These are phyloP conservation scores for Akebia trifoliata DNA, from an alignment of 164 flowering plant species.

Conservation along the genomic window DNA sequence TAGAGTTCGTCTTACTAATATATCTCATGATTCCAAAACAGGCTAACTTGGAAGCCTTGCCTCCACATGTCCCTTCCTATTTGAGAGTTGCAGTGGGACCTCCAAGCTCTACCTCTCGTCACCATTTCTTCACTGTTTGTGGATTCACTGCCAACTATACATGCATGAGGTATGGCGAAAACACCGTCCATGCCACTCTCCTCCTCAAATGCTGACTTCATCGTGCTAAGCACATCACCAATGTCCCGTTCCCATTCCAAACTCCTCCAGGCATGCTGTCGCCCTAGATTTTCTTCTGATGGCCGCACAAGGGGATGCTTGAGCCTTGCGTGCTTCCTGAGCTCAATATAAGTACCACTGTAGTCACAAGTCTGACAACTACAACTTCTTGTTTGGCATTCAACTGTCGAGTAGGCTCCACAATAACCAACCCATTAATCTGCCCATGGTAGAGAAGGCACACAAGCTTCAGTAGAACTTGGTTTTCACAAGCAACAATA, in stretches of 20 bases:
- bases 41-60: slow-evolving; percentile 81
- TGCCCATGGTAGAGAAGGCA: slow-evolving; percentile 30
- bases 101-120: slow-evolving; percentile 67
- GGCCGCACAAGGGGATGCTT: slow-evolving; percentile 77
- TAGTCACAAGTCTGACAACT: slow-evolving; percentile 67
- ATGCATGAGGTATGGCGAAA: slow-evolving; percentile 69
- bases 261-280: slow-evolving; percentile 74
- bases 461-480: not conserved
- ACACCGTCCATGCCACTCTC: slow-evolving; percentile 33
- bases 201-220: slow-evolving; percentile 60
- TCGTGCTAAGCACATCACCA: slow-evolving; percentile 76
- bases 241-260: slow-evolving; percentile 76
- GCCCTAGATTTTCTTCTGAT: slow-evolving; percentile 65
- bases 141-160: slow-evolving; percentile 72
- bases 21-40: slow-evolving; percentile 17
- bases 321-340: slow-evolving; percentile 75
- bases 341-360: slow-evolving; percentile 64
- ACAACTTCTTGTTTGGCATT: slow-evolving; percentile 73
- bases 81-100: slow-evolving; percentile 88
- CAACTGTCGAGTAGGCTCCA: slow-evolving; percentile 66
- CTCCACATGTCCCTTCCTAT: slow-evolving; percentile 76
- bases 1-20: not conserved
- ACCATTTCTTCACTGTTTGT: slow-evolving; percentile 78
- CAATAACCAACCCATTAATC: slow-evolving; percentile 61
- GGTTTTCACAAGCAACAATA: not conserved